These are phyloP conservation scores for Colletotrichum eleusines DNA, from an alignment of 2,329 filamentous ascomycete genomes.

Conservation along the genomic window DNA sequence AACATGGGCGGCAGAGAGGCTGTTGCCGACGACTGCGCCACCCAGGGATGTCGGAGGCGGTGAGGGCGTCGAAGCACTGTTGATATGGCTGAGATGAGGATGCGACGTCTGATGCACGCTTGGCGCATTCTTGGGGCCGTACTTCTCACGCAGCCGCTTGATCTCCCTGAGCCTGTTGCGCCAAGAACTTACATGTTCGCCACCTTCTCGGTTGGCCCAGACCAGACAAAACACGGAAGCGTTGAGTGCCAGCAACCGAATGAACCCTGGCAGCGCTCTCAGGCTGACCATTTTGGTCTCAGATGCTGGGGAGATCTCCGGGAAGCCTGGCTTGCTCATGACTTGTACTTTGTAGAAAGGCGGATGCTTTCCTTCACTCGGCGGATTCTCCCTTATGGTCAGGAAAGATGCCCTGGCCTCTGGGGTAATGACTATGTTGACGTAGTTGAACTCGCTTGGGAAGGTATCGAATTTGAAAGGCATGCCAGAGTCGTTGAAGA, in stretches of 20 bases:
- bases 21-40: slow-evolving; percentile 46
- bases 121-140: slow-evolving; percentile 61
- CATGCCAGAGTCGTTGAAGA: slow-evolving; percentile 96
- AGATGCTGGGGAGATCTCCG: slow-evolving; percentile 89
- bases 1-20: slow-evolving; percentile 21
- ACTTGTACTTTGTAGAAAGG: slow-evolving; percentile 91
- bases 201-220: slow-evolving; percentile 82
- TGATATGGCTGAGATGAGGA: slow-evolving; percentile 47
- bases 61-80: slow-evolving; percentile 45
- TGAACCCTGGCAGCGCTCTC: slow-evolving; percentile 84
- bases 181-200: slow-evolving; percentile 91
- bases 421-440: slow-evolving; percentile 95
- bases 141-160: slow-evolving; percentile 80
- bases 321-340: slow-evolving; percentile 88
- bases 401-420: slow-evolving; percentile 84
- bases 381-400: slow-evolving; percentile 65
- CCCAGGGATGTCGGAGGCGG: slow-evolving; percentile 50
- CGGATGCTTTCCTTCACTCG: slow-evolving; percentile 52
- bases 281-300: slow-evolving; percentile 91
- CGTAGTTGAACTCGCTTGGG: slow-evolving; percentile 94
- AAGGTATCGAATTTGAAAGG: slow-evolving; percentile 93
- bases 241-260: slow-evolving; percentile 90
- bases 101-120: slow-evolving; percentile 45
- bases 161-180: slow-evolving; percentile 88
- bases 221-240: slow-evolving; percentile 93